Base-by-base conservation (phyloP, 192 early-diverging fungal species). In the Spizellomyces sp. region DNA sequence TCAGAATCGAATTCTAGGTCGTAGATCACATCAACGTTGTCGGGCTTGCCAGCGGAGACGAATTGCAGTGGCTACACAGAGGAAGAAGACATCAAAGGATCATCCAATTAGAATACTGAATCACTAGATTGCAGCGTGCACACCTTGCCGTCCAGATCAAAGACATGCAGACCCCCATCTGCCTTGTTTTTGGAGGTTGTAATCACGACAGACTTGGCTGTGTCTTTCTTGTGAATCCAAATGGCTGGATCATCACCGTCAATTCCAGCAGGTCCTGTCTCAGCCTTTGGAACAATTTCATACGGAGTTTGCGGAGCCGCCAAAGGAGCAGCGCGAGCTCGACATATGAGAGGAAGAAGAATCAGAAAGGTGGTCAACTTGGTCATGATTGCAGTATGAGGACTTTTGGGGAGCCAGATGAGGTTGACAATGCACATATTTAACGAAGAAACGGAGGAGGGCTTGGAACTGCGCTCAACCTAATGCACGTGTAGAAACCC, bases 1-100 rank as follows among this genome's bases (percentile, higher is more conserved):
- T 67, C 56, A 6, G 42, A 45, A 41, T 46, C 72, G 55, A 74
- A 74, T 15, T 65, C 43, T 36, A 72, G 44, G 14, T 66, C 65
- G 41, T 66, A 74, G 41, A 67, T 42, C 4, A 74, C 47, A 42
- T 71, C 70, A 14, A 71, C 70, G 42, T 71, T 71, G 50, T 71
- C 52, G 21, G 70, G 70, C 19, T 17, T 45, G n/a, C 61, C 61
- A 9, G 60, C 70, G 0, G 36, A 12, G 19, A 71, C 62, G 41
- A 48, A 64, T 44, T 71, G 70, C n/a, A 70, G 45, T 12, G 27
- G 17, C 68, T 70, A 45, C 4, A 62, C 45, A 12, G 0, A 44
- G 12, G n/a, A 27, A 17, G 41, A 15, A 17, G 41, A 17, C 14
- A n/a, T 45, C 41, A 65, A 47, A 15, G 17, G 46, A 47, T 17